Base-by-base conservation (phyloP, 140 eudicot species). In the Senecio squalidus region DNA sequence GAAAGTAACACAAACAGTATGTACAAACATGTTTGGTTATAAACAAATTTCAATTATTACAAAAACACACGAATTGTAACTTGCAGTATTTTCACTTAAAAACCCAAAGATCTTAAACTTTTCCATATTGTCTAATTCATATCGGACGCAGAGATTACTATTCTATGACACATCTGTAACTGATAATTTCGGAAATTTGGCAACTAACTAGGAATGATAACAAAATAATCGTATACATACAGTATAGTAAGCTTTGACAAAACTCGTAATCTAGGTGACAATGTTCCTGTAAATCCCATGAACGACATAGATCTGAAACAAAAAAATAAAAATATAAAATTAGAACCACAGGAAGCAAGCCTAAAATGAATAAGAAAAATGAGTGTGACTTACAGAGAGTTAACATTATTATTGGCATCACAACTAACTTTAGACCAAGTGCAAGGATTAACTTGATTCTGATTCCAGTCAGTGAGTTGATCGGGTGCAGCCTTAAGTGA, bases 391-490 rank as follows among this genome's bases (percentile, higher is more conserved):
- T 84, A 92, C 98, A 92, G 78, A 22, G 92, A 69, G 3, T 61
- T 58, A 66, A 92, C 98, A 52, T 73, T 60, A 50, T 59, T 48
- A 45, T 74, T 55, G 40, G 68, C 11, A 70, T 84, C 84, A 62
- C 98, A 92, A 6, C 31, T 75, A 70, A 92, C 81, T 64, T 79
- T 84, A 47, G 93, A 64, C 98, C 98, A 92, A 70, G 95, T 84
- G 74, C 98, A 92, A 2, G 98, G 98, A 45, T 70, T 77, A 36
- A 92, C 98, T 70, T 73, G 90, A 68, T 87, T 74, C 53, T 44
- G 79, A 63, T 87, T 87, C 98, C 98, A 92, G 71, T 84, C 89
- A 39, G 77, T 11, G 29, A 92, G 95, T 72, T 87, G 95, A 74
- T 52, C 53, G 0, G 58, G 33, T 30, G 96, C 84, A 69, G 95